A percentile compares a stretch with the other conserved stretches of the same genome.
Conservation (phyloP, 169 alveolate species). For the Plasmodium reichenowi region DNA sequence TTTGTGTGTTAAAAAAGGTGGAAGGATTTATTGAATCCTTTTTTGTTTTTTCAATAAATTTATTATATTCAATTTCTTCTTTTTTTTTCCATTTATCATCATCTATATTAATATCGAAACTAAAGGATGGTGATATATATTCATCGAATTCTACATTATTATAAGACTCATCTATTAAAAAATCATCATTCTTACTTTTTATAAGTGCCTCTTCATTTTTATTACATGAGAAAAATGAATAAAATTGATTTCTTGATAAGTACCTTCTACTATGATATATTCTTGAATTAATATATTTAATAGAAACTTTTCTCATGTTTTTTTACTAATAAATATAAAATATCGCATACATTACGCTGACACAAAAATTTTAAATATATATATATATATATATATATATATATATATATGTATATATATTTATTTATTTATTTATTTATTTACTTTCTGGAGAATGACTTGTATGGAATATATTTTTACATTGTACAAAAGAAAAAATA, state of each 20-base stretch:
- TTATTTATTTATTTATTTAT: no score
- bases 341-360: constrained; percentile 17
- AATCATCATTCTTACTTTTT: neutral
- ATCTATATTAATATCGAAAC: constrained; percentile 46
- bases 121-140: constrained; percentile 11
- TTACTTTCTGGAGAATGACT: no score
- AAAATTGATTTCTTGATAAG: constrained; percentile 1
- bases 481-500: neutral
- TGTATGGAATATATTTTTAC: no score
- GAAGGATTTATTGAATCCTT: neutral
- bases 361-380: neutral
- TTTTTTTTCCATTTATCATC: constrained; percentile 50
- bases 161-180: neutral
- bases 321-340: neutral
- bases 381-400: no score
- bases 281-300: constrained; percentile 11
- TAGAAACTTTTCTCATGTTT: constrained; percentile 29
- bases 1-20: no score
- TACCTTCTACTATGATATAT: neutral
- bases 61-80: constrained; percentile 56
- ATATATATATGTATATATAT: no score
- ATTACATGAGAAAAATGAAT: neutral
- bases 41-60: constrained; percentile 17
- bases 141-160: constrained; percentile 51
- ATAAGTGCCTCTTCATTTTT: constrained; percentile 6